These are phyloP conservation scores for Fusarium buharicum DNA, from an alignment of 2,329 filamentous ascomycete genomes.

Conservation along the genomic window DNA sequence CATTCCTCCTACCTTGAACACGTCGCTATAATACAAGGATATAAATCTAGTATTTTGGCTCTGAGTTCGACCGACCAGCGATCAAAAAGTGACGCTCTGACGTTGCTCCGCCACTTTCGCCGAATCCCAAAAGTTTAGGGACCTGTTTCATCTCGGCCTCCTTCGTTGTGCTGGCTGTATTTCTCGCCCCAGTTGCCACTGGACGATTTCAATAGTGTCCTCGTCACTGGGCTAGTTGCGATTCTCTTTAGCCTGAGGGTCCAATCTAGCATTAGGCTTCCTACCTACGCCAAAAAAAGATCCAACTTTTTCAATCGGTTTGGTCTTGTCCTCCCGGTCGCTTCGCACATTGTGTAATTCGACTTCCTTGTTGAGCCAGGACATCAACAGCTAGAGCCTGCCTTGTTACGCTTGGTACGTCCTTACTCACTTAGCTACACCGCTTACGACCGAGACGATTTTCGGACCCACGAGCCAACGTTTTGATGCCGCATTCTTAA, in stretches of 20 bases:
- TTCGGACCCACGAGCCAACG: slow-evolving; percentile 31
- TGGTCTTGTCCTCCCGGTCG: slow-evolving; percentile 4
- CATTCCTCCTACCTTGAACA: slow-evolving; percentile 12
- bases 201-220: background rate
- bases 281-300: slow-evolving; percentile 16
- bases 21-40: slow-evolving; percentile 9
- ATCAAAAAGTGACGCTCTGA: slow-evolving; percentile 37
- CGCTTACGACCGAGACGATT: slow-evolving; percentile 41
- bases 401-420: slow-evolving; percentile 11
- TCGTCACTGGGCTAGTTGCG: slow-evolving; percentile 8
- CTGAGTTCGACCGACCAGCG: slow-evolving; percentile 16
- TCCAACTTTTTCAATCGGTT: slow-evolving; percentile 11
- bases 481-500: slow-evolving; percentile 42
- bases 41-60: slow-evolving; percentile 14
- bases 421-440: slow-evolving; percentile 25
- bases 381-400: slow-evolving; percentile 17
- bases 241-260: slow-evolving; percentile 31
- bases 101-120: slow-evolving; percentile 38
- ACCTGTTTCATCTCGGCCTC: slow-evolving; percentile 33
- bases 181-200: slow-evolving; percentile 27
- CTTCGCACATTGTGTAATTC: slow-evolving; percentile 9
- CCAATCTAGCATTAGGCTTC: slow-evolving; percentile 8
- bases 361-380: slow-evolving; percentile 1
- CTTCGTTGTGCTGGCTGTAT: slow-evolving; percentile 41
- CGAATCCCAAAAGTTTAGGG: slow-evolving; percentile 6